Conservation (phyloP, 306 rosid genomes). For the Quercus rubra region DNA sequence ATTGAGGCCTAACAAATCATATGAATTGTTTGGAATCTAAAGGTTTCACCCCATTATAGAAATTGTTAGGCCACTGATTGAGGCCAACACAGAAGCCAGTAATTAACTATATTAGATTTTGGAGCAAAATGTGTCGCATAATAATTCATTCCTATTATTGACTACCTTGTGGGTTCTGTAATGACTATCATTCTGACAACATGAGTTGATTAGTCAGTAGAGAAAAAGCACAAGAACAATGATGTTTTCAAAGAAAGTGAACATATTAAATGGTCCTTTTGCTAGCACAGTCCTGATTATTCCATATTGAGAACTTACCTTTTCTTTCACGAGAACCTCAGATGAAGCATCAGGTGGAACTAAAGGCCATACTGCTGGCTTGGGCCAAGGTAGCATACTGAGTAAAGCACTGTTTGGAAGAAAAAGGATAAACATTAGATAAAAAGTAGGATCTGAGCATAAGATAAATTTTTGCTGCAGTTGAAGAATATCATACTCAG, state of each 20-base stretch:
- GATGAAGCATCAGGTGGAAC: conserved; percentile 84
- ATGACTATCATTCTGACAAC: neutral
- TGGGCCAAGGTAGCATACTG: conserved; percentile 99
- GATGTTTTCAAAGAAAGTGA: neutral
- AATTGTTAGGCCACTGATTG: neutral
- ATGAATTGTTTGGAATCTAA: too few relatives aligned
- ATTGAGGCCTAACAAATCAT: neutral
- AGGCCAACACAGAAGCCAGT: neutral
- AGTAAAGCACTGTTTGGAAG: conserved; percentile 73
- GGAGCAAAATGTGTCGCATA: neutral
- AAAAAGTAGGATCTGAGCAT: neutral
- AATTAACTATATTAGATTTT: neutral
- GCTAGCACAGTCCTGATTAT: neutral
- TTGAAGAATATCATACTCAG: conserved; percentile 6
- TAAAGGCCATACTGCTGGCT: conserved; percentile 87
- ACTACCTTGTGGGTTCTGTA: neutral
- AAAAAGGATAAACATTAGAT: conserved; percentile 16
- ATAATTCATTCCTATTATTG: too few relatives aligned
- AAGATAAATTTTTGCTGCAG: neutral
- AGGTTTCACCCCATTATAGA: neutral
- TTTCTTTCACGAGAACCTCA: conserved; percentile 87
- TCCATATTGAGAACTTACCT: conserved; percentile 47
- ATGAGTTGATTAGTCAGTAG: neutral
- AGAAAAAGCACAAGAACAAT: neutral
- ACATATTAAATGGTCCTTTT: neutral